Evolutionary conservation across 768 basidiomycete genomes (phyloP).

Genomic region (Rhodotorula babjevae): DNA sequence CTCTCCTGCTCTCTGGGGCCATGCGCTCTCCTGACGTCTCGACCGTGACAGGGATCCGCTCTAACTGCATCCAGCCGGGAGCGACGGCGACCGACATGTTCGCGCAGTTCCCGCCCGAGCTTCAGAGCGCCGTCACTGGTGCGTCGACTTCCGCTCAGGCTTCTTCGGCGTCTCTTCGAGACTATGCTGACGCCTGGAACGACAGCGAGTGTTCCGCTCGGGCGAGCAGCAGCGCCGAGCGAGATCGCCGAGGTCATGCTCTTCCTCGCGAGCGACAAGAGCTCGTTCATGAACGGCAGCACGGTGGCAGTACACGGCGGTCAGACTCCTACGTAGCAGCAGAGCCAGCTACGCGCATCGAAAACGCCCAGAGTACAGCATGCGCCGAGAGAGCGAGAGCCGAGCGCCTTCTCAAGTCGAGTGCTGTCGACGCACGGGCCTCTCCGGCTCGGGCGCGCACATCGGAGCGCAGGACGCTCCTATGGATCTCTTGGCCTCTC

Average conservation of each 20-base stretch:
- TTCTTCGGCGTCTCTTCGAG: background rate
- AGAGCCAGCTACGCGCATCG: no score
- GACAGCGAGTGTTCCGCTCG: background rate
- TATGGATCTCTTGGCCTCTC: no score
- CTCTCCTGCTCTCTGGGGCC: background rate
- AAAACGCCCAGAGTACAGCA: no score
- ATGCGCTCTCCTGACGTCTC: no score
- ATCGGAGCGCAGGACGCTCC: no score
- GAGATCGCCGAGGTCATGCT: slow-evolving; percentile 21
- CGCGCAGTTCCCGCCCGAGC: background rate
- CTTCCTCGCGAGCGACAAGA: slow-evolving; percentile 20
- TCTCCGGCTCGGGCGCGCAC: no score
- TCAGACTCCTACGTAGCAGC: background rate
- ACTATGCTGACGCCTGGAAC: background rate
- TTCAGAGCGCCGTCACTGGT: background rate
- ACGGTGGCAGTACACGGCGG: slow-evolving; percentile 10
- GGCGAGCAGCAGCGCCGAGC: background rate
- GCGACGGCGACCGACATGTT: slow-evolving; percentile 7
- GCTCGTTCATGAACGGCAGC: slow-evolving; percentile 5
- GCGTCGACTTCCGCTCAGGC: background rate
- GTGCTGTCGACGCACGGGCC: no score
- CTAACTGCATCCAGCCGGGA: slow-evolving; percentile 19
- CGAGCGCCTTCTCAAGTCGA: no score
- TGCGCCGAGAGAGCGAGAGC: no score
- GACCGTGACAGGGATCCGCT: slow-evolving; percentile 1